Percentiles rank a stretch among this genome's conserved stretches.
phyloP scores from a whole-genome alignment of 1,284 basidiomycete genomes.

The Ganoderma boninense region DNA sequence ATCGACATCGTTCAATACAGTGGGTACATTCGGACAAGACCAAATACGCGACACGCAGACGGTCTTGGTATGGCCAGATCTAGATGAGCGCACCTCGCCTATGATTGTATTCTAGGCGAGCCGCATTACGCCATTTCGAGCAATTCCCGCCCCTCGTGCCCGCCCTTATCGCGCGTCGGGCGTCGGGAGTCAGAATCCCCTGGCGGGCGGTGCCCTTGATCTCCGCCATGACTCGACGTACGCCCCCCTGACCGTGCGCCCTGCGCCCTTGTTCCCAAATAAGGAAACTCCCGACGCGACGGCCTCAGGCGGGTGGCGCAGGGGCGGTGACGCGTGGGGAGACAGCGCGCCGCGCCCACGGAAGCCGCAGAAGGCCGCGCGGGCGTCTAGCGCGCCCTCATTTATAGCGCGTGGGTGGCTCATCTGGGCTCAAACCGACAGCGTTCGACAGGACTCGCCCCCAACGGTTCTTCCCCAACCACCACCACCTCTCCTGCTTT shows the following conservation, averaged over 20 bases:
- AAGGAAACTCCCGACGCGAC: slow-evolving; percentile 17
- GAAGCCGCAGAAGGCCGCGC: slow-evolving; percentile 6
- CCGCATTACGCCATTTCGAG: neutral
- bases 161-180: neutral
- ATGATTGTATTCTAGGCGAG: too few relatives aligned
- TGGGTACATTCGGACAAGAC: too few relatives aligned
- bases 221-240: slow-evolving; percentile 19
- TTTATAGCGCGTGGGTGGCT: slow-evolving; percentile 16
- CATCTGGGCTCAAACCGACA: neutral
- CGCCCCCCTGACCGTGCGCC: slow-evolving; percentile 13
- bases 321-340: neutral
- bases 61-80: too few relatives aligned
- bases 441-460: neutral
- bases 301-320: slow-evolving; percentile 13
- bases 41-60: too few relatives aligned
- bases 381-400: slow-evolving; percentile 15
- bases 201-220: neutral
- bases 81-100: too few relatives aligned
- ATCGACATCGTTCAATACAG: too few relatives aligned
- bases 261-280: slow-evolving; percentile 5
- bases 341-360: slow-evolving; percentile 7
- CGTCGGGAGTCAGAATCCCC: too few relatives aligned
- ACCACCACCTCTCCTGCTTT: neutral
- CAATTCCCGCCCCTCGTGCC: slow-evolving; percentile 2
- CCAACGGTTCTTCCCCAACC: neutral